Evolutionary conservation across 176 grass and related monocot species (phyloP).

Genomic region (Lolium rigidum): DNA sequence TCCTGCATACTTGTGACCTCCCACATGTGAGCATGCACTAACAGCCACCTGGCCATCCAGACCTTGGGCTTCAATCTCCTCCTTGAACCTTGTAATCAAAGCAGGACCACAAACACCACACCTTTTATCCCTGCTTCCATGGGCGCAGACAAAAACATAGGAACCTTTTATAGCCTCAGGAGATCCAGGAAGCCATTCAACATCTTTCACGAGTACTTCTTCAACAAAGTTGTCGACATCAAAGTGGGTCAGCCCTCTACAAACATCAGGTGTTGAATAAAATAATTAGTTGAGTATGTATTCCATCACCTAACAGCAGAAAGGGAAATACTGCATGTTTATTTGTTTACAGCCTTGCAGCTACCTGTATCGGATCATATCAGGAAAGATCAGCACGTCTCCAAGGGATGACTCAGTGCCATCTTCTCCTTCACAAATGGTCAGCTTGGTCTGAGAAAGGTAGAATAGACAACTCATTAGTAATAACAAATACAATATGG

Average conservation of each 20-base stretch:
- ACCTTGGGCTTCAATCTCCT: constrained; percentile 68
- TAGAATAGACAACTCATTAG: constrained; percentile 32
- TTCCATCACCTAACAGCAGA: constrained; percentile 24
- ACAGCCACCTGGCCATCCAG: constrained; percentile 71
- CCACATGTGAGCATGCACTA: constrained; percentile 89
- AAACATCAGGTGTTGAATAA: constrained; percentile 45
- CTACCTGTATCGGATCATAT: constrained; percentile 99
- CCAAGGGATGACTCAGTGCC: constrained; percentile 93
- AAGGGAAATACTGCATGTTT: constrained; percentile 1
- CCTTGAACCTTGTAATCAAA: constrained; percentile 80
- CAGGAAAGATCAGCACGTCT: constrained; percentile 96
- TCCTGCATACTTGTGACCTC: constrained; percentile 98
- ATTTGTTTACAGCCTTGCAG: constrained; percentile 36
- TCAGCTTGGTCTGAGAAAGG: constrained; percentile 66
- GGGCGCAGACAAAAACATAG: constrained; percentile 90
- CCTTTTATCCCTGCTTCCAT: constrained; percentile 88
- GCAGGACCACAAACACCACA: constrained; percentile 90
- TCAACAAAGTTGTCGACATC: constrained; percentile 92
- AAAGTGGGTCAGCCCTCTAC: constrained; percentile 83
- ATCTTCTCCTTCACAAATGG: constrained; percentile 96
- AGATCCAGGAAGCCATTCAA: constrained; percentile 77
- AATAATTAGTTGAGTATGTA: constrained; percentile 29
- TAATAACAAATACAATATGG: constrained; percentile 35
- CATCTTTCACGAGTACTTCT: constrained; percentile 90
- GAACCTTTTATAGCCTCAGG: constrained; percentile 69